phyloP scores from a whole-genome alignment of 2,329 filamentous ascomycete species.

The Fusarium sp. region DNA sequence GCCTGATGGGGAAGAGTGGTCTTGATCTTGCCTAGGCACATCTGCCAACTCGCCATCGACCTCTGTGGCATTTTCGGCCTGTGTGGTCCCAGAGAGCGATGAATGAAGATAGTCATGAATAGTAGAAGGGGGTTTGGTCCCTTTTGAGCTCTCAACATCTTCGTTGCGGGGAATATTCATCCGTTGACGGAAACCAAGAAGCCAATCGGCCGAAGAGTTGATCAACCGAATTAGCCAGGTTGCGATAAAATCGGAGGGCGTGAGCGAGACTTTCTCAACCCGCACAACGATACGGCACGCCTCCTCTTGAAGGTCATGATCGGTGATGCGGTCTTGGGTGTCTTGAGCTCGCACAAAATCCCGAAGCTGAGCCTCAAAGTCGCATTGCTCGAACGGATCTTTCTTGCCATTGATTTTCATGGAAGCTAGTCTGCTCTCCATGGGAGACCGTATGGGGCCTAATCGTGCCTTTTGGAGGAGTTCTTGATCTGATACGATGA shows the following conservation, averaged over 20 bases:
- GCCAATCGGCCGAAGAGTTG: conserved; percentile 24
- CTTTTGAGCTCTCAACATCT: neutral
- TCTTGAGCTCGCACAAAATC: conserved; percentile 24
- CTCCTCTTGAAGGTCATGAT: conserved; percentile 36
- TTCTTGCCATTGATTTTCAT: conserved; percentile 49
- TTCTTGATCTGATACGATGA: conserved; percentile 35
- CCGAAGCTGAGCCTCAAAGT: conserved; percentile 43
- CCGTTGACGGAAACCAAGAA: conserved; percentile 16
- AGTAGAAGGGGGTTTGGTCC: neutral
- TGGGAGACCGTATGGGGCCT: conserved; percentile 43
- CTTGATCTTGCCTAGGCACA: neutral
- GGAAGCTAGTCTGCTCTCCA: conserved; percentile 36
- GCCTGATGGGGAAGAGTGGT: neutral
- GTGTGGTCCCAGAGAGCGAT: neutral
- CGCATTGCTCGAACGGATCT: conserved; percentile 48
- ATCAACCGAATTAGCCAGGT: conserved; percentile 23
- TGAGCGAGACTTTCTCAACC: conserved; percentile 13
- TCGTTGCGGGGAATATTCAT: neutral
- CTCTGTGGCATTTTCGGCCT: neutral
- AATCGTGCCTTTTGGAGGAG: conserved; percentile 40
- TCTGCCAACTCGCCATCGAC: neutral
- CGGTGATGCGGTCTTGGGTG: neutral
- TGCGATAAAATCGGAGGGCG: conserved; percentile 30
- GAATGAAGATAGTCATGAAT: neutral
- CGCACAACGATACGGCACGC: conserved; percentile 31